Base-by-base conservation (phyloP, 2,329 filamentous ascomycete species). In the Pestalotiopsis sp. region DNA sequence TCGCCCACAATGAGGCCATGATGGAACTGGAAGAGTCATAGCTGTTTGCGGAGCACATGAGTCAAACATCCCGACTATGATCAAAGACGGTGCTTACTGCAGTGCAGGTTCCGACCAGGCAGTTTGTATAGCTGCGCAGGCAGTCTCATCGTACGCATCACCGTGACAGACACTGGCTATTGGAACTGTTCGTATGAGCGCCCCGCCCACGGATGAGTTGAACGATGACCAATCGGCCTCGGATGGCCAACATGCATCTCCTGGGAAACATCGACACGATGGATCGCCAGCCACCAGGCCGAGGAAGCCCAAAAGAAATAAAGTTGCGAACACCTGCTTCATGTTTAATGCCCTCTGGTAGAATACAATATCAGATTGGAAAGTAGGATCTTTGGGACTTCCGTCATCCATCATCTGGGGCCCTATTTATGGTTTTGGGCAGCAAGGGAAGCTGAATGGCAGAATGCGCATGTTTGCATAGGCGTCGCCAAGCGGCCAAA, bases 191-290 rank as follows among this genome's bases (percentile, higher is more conserved):
- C 79, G 77, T 20, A 87, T 76, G 39, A 87, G 75, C 23, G 75
- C 77, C 0, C 85, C 85, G 9, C 75, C 73, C 7, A 87, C 72
- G 3, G 83, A 81, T 14, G 73, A 36, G 68, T 88, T 87, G 64
- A 87, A 80, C 1, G 68, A 66, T 6, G 72, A 69, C 85, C 85
- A 87, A n/a, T 73, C 72, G 13, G 70, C 58, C 3, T 66, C 20
- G 1, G 76, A 75, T 1, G 85, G 85, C 85, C 85, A 87, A 71
- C 81, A 83, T 2, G 70, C 14, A 61, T 87, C 83, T 6, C 80
- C 80, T 0, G 85, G 84, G 59, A 83, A 80, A 75, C 69, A 73
- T 12, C 70, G 70, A 52, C 71, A 72, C 45, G 60, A 9, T 52
- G n/a, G 7, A 17, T 60, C 14, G 17, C 45, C 2, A 5, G 6